These are phyloP conservation scores for Colletotrichum tanaceti DNA, from an alignment of 2,329 filamentous ascomycete genomes.

Conservation along the genomic window DNA sequence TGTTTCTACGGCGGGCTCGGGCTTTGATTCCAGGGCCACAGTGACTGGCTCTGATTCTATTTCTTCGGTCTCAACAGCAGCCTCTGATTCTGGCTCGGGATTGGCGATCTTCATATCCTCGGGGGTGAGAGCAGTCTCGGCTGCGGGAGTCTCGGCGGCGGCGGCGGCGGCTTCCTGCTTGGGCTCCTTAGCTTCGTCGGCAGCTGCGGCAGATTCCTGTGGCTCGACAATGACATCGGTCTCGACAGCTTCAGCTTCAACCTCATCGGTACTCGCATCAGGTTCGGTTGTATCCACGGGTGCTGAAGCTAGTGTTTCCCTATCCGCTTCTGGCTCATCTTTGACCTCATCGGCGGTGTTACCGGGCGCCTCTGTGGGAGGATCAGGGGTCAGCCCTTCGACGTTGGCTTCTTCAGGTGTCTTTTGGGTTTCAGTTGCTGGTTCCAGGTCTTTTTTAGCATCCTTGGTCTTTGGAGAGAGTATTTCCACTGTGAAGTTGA, in stretches of 20 bases:
- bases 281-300: background rate
- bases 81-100: background rate
- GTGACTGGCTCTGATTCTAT: background rate
- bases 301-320: background rate
- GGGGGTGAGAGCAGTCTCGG: background rate
- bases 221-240: background rate
- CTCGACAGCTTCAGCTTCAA: conserved; percentile 1
- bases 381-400: background rate
- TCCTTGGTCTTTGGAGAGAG: conserved; percentile 15
- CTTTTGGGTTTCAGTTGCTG: conserved; percentile 15
- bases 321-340: background rate
- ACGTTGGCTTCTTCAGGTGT: background rate
- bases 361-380: background rate
- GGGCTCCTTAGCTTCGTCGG: background rate
- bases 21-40: background rate
- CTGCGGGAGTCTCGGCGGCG: background rate
- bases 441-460: conserved; percentile 32
- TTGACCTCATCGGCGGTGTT: background rate
- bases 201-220: background rate
- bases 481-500: conserved; percentile 14
- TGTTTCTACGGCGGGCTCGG: background rate
- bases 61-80: background rate
- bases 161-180: background rate
- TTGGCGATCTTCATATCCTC: background rate
- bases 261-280: background rate